phyloP scores from a whole-genome alignment of 148 eudicot species.

The Chenopodium berlandieri region DNA sequence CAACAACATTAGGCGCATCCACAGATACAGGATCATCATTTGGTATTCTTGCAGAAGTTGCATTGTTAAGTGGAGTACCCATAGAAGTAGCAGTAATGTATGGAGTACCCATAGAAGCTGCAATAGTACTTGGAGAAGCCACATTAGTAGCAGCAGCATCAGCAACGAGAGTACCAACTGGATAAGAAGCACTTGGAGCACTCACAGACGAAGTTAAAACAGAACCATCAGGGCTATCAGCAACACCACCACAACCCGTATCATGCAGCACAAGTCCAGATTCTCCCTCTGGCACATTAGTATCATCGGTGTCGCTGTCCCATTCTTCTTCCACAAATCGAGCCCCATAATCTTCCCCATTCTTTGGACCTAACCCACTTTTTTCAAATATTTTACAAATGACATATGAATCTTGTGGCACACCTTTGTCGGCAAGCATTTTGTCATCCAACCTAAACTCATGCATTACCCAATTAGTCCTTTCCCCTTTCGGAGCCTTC shows the following conservation, averaged over 20 bases:
- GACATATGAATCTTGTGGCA: constrained; percentile 52
- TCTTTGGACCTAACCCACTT: constrained; percentile 70
- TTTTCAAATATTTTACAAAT: constrained; percentile 68
- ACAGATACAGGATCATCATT: no score
- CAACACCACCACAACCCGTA: neutral
- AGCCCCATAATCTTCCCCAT: constrained; percentile 73
- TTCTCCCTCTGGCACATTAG: constrained; percentile 5
- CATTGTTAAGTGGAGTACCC: neutral
- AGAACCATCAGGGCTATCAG: constrained; percentile 20
- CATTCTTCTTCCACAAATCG: constrained; percentile 75
- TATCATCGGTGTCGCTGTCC: constrained; percentile 38
- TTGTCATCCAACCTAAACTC: constrained; percentile 57
- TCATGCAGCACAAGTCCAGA: constrained; percentile 1
- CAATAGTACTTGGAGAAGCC: neutral
- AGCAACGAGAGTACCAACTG: neutral
- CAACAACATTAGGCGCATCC: neutral
- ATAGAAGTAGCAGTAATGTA: neutral
- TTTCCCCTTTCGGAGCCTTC: constrained; percentile 55
- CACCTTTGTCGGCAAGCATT: constrained; percentile 39
- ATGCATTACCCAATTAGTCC: constrained; percentile 88
- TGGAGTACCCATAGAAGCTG: neutral
- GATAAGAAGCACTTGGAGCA: neutral
- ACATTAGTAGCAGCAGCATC: neutral
- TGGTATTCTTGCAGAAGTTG: neutral
- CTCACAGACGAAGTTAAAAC: neutral